phyloP scores from a whole-genome alignment of 2,329 filamentous ascomycete genomes.

The Aspergillus sclerotialis region DNA sequence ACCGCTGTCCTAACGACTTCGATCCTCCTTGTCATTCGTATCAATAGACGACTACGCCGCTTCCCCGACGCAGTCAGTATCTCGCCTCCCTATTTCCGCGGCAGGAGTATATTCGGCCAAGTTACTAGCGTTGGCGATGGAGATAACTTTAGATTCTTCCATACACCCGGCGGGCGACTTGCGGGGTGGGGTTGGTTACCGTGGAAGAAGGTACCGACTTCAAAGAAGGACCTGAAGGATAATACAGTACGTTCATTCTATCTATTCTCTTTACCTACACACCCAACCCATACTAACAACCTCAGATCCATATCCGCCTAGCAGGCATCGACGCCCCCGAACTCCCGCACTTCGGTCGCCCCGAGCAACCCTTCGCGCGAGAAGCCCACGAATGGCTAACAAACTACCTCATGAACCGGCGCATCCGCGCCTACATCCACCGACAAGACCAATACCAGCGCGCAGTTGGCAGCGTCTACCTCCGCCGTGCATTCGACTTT shows the following conservation, averaged over 20 bases:
- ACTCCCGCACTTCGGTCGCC: slow-evolving; percentile 81
- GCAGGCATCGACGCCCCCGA: slow-evolving; percentile 93
- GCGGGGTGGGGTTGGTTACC: slow-evolving; percentile 90
- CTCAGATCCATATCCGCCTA: slow-evolving; percentile 71
- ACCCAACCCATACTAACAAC: background rate
- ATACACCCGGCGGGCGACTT: slow-evolving; percentile 83
- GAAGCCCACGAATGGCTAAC: slow-evolving; percentile 81
- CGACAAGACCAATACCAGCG: slow-evolving; percentile 87
- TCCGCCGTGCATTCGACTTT: slow-evolving; percentile 48
- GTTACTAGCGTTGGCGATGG: slow-evolving; percentile 95
- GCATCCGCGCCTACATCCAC: slow-evolving; percentile 76
- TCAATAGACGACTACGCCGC: slow-evolving; percentile 56
- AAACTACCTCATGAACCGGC: slow-evolving; percentile 60
- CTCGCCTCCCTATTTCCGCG: slow-evolving; percentile 65
- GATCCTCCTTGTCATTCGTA: slow-evolving; percentile 27
- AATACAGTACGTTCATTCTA: slow-evolving; percentile 58
- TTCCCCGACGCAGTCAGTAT: slow-evolving; percentile 74
- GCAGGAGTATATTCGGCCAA: slow-evolving; percentile 68
- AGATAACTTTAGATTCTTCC: slow-evolving; percentile 89
- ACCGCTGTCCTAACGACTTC: slow-evolving; percentile 32
- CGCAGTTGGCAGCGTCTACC: slow-evolving; percentile 76
- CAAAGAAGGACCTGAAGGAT: slow-evolving; percentile 62
- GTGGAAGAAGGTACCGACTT: slow-evolving; percentile 61
- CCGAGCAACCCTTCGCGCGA: slow-evolving; percentile 73
- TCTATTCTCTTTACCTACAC: background rate